Base-by-base conservation (phyloP, 2,329 filamentous ascomycete species). In the Ophiostoma quercus region DNA sequence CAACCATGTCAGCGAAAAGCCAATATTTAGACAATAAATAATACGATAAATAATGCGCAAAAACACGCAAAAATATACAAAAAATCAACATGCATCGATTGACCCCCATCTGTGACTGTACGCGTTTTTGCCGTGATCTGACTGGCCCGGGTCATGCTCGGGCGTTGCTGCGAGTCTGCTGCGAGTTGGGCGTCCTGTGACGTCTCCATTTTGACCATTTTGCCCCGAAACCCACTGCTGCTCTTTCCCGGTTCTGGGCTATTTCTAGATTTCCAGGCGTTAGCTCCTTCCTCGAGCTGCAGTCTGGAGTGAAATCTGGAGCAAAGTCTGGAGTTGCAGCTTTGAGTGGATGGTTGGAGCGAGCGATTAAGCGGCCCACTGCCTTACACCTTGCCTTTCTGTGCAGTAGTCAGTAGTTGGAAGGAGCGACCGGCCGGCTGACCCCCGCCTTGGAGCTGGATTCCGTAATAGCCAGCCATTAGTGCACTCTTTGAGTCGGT, bases 341-440 rank as follows among this genome's bases (percentile, higher is more conserved):
- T 65, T n/a, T 67, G 22, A 47, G 41, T 29, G 25, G n/a, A 2
- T 8, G n/a, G 39, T 71, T 68, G 51, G 34, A 71, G 69, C 69
- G 69, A 71, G n/a, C 22, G 43, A 66, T 70, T 68, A 57, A 71
- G 70, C 70, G 66, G 68, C n/a, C n/a, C 37, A 37, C 29, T 19
- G 11, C 19, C 29, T 34, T 34, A 9, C 16, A 34, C 34, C 34
- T 34, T 34, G 34, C 34, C 11, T 37, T 63, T 19, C 9, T 37
- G 14, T 19, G 8, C 34, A 34, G 34, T 34, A 34, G 25, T 29
- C 2, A 29, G 25, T 29, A 29, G 25, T 29, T 29, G 25, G 34
- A 34, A 34, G 34, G 34, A 34, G 34, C 34, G 34, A 34, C 34
- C 34, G 34, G 34, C 34, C 34, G 34, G 8, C 25, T 34, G 34